These are phyloP conservation scores for Tritrichomonas foetus DNA, from an alignment of 208 protist species.

Conservation along the genomic window DNA sequence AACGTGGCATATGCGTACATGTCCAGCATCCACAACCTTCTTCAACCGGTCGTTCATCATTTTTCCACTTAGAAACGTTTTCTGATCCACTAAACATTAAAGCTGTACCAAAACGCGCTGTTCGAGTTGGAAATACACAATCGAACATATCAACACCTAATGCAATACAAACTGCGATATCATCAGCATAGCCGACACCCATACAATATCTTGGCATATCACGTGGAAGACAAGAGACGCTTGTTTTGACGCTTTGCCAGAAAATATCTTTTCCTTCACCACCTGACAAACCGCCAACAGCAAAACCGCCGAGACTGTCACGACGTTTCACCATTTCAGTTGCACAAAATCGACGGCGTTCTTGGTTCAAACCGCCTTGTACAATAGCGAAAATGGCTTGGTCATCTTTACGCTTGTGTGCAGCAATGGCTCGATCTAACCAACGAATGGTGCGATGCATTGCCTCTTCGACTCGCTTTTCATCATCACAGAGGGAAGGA, in stretches of 20 bases:
- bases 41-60: constrained; percentile 62
- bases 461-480: constrained; percentile 77
- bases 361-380: constrained; percentile 80
- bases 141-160: constrained; percentile 99
- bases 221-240: constrained; percentile 69
- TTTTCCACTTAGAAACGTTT: constrained; percentile 43
- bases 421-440: constrained; percentile 89
- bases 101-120: constrained; percentile 86
- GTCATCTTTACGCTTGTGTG: constrained; percentile 75
- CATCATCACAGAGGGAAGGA: constrained; percentile 67
- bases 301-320: constrained; percentile 79
- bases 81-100: constrained; percentile 67
- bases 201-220: constrained; percentile 91
- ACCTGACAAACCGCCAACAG: constrained; percentile 94
- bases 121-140: constrained; percentile 96
- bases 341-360: constrained; percentile 76
- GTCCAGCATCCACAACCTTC: constrained; percentile 69
- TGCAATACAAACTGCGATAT: constrained; percentile 92
- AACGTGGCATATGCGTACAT: neutral
- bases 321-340: constrained; percentile 79
- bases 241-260: constrained; percentile 73
- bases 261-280: constrained; percentile 94
- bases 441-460: constrained; percentile 86
- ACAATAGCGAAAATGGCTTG: constrained; percentile 98
- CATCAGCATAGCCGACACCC: constrained; percentile 94